These are phyloP conservation scores for Paraconiothyrium brasiliense DNA, from an alignment of 2,329 filamentous ascomycete species.

Conservation along the genomic window DNA sequence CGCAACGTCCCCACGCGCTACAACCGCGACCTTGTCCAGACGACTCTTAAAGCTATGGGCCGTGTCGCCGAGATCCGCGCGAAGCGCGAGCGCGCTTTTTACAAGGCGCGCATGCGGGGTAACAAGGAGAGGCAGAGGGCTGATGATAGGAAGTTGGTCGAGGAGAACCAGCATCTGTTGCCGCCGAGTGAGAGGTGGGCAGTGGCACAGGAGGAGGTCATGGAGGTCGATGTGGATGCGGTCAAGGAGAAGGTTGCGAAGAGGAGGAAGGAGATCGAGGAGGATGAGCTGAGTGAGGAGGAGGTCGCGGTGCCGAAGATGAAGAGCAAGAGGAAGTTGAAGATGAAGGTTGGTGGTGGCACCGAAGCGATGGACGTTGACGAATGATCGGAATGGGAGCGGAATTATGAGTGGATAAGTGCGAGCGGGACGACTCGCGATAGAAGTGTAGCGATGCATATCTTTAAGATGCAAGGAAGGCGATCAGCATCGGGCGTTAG, in stretches of 20 bases:
- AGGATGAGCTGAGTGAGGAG: slow-evolving; percentile 52
- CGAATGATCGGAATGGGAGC: slow-evolving; percentile 24
- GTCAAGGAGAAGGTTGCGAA: slow-evolving; percentile 62
- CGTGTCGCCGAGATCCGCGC: slow-evolving; percentile 85
- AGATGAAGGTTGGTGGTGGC: slow-evolving; percentile 55
- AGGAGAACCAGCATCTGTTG: slow-evolving; percentile 91
- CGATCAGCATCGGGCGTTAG: slow-evolving; percentile 9
- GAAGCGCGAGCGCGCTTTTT: slow-evolving; percentile 88
- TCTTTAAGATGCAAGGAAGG: background rate
- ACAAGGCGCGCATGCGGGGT: slow-evolving; percentile 91
- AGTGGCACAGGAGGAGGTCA: slow-evolving; percentile 66
- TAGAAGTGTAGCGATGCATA: background rate
- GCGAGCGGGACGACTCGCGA: background rate
- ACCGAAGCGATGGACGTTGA: slow-evolving; percentile 61
- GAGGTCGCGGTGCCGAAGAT: slow-evolving; percentile 49
- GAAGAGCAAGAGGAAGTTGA: slow-evolving; percentile 59
- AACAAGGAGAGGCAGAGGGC: slow-evolving; percentile 85
- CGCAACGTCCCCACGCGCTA: slow-evolving; percentile 96
- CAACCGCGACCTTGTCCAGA: slow-evolving; percentile 88
- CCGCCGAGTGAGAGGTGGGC: slow-evolving; percentile 63
- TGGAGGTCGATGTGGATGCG: slow-evolving; percentile 58
- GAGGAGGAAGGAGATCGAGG: slow-evolving; percentile 71
- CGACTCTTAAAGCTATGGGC: slow-evolving; percentile 92
- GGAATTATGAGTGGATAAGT: background rate
- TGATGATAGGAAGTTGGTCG: slow-evolving; percentile 85